Evolutionary conservation across 2,329 filamentous ascomycete species (phyloP).

Genomic region (Penicillium sp.): DNA sequence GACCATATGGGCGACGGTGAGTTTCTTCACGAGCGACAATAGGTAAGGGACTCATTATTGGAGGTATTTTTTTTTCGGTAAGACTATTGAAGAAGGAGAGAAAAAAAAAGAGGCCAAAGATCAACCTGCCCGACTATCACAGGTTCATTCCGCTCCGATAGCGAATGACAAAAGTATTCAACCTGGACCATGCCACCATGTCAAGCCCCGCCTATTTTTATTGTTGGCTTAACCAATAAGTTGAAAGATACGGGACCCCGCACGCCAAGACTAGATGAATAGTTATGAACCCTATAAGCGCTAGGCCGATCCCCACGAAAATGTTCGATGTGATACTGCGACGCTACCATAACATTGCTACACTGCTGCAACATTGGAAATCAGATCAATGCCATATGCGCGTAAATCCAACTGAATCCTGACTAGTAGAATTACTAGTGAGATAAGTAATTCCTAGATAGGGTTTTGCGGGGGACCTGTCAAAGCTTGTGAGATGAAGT

Average conservation of each 20-base stretch:
- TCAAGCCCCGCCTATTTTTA: not conserved
- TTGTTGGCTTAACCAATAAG: not conserved
- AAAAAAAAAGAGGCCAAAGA: not conserved
- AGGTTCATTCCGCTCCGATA: not conserved
- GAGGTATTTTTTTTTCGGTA: not conserved
- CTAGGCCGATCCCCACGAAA: not conserved
- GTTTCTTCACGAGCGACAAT: not conserved
- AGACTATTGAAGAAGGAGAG: not conserved
- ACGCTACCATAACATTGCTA: not conserved
- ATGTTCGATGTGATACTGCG: not conserved
- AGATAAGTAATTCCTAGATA: not conserved
- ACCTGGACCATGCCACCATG: not conserved
- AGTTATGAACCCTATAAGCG: not conserved
- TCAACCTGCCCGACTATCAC: not conserved
- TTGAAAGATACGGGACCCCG: not conserved
- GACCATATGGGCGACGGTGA: not conserved
- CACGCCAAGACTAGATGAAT: not conserved
- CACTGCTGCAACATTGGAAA: not conserved
- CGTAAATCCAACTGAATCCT: not conserved
- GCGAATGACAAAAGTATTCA: not conserved
- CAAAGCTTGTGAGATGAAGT: not conserved
- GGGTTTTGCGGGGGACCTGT: not conserved
- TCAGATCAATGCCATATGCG: no score
- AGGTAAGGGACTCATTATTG: not conserved
- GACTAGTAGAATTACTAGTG: not conserved